Base-by-base conservation (phyloP, 176 grass and related monocot genomes). In the Secale cereale region DNA sequence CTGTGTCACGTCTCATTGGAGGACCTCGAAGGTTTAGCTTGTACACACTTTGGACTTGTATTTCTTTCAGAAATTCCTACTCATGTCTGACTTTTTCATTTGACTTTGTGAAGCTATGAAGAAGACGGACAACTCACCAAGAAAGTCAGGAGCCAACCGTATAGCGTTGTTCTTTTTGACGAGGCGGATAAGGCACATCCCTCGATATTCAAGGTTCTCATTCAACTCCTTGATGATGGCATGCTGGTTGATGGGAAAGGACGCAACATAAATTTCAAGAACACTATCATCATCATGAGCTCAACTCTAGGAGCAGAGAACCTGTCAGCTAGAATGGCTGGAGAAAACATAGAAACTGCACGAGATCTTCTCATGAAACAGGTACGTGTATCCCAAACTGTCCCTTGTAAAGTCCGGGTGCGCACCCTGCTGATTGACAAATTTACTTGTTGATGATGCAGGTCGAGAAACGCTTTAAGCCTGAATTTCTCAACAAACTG, bases 1-100 rank as follows among this genome's bases (percentile, higher is more conserved):
- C 66, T 35, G 82, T 54, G 50, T 54, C 50, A 1, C 50, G 6
- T 54, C 50, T 91, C 4, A 17, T 91, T 30, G 89, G 89, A 76
- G 68, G 85, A 77, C 61, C 89, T 10, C 85, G 77, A 1, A 62
- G 84, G 30, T 89, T 86, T 41, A 59, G 0, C 16, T 59, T 59
- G 3, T n/a, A 23, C 22, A 59, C 57, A 1, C 6, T 54, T 54
- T 20, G 17, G 2, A 4, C 22, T 8, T n/a, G 57, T 59, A 23
- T 59, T 59, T 59, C 22, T 59, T 59, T 10, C 22, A 0, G 20
- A n/a, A 59, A 6, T 23, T 59, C 57, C 7, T 59, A 3, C 2
- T 59, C 57, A 22, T 59, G 22, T 22, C 57, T n/a, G 0, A 59
- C 22, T 23, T 59, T n/a, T n/a, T 9, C 22, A 23, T 59, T 59